phyloP scores from a whole-genome alignment of 192 early-diverging fungal species.

The Coemansia sp. region DNA sequence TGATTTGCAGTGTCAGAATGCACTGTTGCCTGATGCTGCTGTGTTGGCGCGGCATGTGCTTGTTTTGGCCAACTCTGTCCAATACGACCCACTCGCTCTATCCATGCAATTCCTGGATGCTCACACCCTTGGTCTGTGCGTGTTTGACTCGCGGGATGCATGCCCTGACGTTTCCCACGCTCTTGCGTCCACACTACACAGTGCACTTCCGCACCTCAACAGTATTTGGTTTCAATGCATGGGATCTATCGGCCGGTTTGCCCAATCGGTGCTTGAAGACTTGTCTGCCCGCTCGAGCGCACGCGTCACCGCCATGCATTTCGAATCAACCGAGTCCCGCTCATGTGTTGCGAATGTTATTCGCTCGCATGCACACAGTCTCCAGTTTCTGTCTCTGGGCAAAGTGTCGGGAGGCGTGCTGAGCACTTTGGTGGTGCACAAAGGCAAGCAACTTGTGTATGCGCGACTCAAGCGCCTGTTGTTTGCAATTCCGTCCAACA shows the following conservation, averaged over 20 bases:
- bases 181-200: not conserved
- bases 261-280: not conserved
- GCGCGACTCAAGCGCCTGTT: conserved; percentile 20
- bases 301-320: conserved; percentile 14
- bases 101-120: conserved; percentile 6
- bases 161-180: not conserved
- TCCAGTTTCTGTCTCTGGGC: conserved; percentile 27
- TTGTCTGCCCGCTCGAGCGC: not conserved
- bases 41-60: conserved; percentile 18
- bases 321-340: not conserved
- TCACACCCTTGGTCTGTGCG: conserved; percentile 21
- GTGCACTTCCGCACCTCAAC: not conserved
- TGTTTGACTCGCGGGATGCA: not conserved
- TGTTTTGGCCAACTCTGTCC: not conserved
- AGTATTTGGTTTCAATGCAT: conserved; percentile 29
- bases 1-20: conserved; percentile 1
- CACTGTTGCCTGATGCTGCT: conserved; percentile 4
- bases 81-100: too few species aligned
- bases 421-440: conserved; percentile 4
- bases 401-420: conserved; percentile 31
- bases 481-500: conserved; percentile 30
- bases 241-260: not conserved
- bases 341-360: conserved; percentile 16
- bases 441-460: conserved; percentile 5
- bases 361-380: conserved; percentile 14